Conservation (phyloP, 768 basidiomycete species). For the Leccinum variicolor region DNA sequence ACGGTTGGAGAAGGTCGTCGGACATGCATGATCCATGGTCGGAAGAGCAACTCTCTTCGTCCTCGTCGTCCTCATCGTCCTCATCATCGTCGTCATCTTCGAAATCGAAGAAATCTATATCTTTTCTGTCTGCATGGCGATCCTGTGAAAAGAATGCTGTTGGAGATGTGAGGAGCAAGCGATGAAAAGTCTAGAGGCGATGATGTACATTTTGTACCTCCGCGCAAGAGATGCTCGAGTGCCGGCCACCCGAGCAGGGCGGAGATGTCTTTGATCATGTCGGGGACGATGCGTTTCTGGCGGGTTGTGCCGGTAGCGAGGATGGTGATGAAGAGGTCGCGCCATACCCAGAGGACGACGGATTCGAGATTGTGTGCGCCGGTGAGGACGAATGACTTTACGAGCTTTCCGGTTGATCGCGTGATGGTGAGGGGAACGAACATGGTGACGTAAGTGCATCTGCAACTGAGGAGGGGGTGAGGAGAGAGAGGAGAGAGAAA, state of each 20-base stretch:
- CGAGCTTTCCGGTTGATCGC: conserved; percentile 38
- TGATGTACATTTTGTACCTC: conserved; percentile 45
- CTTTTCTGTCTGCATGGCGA: background rate
- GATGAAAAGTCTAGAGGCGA: background rate
- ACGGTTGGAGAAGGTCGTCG: conserved; percentile 25
- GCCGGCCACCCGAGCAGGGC: conserved; percentile 46
- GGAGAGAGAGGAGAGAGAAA: conserved; percentile 7
- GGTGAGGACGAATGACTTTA: conserved; percentile 47
- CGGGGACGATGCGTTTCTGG: conserved; percentile 35
- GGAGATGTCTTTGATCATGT: conserved; percentile 62
- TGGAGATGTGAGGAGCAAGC: background rate
- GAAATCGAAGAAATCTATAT: background rate
- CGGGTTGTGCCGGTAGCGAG: conserved; percentile 36
- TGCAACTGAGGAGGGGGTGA: conserved; percentile 42
- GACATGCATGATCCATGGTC: conserved; percentile 20
- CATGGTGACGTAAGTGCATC: conserved; percentile 47
- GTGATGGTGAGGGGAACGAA: conserved; percentile 45
- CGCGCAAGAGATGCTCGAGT: conserved; percentile 50
- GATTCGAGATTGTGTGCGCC: conserved; percentile 47
- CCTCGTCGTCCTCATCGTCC: conserved; percentile 34
- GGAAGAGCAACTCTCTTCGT: conserved; percentile 26
- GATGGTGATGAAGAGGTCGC: conserved; percentile 61
- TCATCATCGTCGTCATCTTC: conserved; percentile 27
- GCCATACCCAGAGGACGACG: conserved; percentile 63
- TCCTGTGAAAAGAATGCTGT: conserved; percentile 8